These are phyloP conservation scores for Chaetomium tenue DNA, from an alignment of 495 filamentous ascomycete genomes.

Conservation along the genomic window DNA sequence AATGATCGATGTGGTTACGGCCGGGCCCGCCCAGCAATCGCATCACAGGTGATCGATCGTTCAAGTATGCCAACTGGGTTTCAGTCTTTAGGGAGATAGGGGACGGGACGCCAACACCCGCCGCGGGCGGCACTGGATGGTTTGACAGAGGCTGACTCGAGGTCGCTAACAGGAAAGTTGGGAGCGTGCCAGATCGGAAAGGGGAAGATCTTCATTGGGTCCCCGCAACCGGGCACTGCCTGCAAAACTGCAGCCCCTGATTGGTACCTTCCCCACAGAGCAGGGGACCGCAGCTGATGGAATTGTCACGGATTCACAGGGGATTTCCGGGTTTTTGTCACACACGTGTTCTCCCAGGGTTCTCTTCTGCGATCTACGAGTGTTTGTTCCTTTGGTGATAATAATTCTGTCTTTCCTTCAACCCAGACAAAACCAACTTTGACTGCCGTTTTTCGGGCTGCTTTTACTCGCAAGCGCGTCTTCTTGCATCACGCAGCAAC, in stretches of 20 bases:
- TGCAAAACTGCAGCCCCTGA: not conserved
- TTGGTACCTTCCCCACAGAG: conserved; percentile 19
- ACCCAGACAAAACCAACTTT: not conserved
- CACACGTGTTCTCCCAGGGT: conserved; percentile 12
- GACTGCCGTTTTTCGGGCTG: not conserved
- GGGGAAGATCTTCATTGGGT: not conserved
- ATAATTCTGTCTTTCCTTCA: no score
- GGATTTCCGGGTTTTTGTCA: not conserved
- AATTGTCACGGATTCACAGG: conserved; percentile 4
- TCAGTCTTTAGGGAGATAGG: not conserved
- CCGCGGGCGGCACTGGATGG: not conserved
- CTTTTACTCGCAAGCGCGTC: not conserved
- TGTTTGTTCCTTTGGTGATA: not conserved
- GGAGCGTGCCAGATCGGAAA: not conserved
- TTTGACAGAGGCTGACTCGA: not conserved
- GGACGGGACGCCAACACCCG: not conserved
- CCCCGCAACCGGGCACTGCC: conserved; percentile 6
- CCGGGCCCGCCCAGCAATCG: no score
- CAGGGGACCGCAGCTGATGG: conserved; percentile 12
- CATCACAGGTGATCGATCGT: no score
- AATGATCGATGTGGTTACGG: no score
- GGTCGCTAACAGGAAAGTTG: not conserved
- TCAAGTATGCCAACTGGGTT: no score
- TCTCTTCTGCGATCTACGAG: not conserved
- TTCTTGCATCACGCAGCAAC: not conserved